Conservation (phyloP, 2,329 filamentous ascomycete species). For the Leptographium lundbergii region DNA sequence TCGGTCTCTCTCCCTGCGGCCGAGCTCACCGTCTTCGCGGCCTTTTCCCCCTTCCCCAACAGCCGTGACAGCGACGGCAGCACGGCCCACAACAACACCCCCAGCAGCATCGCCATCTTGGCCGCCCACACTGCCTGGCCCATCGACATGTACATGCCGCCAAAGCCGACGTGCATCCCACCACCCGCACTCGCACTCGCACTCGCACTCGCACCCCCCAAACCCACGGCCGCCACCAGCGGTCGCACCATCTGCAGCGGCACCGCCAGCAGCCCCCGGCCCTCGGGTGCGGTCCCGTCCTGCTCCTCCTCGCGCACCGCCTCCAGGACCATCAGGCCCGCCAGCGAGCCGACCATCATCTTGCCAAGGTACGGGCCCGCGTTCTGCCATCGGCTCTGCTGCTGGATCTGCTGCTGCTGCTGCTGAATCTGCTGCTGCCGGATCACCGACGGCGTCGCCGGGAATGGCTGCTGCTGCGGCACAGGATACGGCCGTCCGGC, state of each 20-base stretch:
- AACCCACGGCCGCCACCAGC: slow-evolving; percentile 24
- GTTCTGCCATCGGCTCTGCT: slow-evolving; percentile 42
- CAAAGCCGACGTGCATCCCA: slow-evolving; percentile 35
- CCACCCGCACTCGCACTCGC: neutral
- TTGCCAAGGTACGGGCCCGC: slow-evolving; percentile 52
- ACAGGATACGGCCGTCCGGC: slow-evolving; percentile 39
- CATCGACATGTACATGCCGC: slow-evolving; percentile 38
- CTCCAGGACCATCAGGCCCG: slow-evolving; percentile 84
- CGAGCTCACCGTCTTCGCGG: no score
- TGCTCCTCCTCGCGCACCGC: slow-evolving; percentile 57
- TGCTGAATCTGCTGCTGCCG: slow-evolving; percentile 28
- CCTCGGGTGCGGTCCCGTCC: slow-evolving; percentile 49
- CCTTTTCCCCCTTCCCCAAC: slow-evolving; percentile 8
- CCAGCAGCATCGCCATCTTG: slow-evolving; percentile 39
- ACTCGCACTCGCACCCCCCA: no score
- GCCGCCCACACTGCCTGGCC: slow-evolving; percentile 35
- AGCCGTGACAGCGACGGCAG: slow-evolving; percentile 36
- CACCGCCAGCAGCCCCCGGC: slow-evolving; percentile 41
- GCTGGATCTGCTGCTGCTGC: slow-evolving; percentile 17
- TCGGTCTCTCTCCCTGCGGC: no score
- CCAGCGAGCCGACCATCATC: slow-evolving; percentile 85
- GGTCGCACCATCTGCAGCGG: slow-evolving; percentile 45
- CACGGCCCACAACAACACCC: slow-evolving; percentile 41
- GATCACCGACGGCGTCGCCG: slow-evolving; percentile 30
- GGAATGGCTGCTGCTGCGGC: slow-evolving; percentile 23